Evolutionary conservation across 140 eudicot species (phyloP).

Genomic region (Bidens hawaiensis): DNA sequence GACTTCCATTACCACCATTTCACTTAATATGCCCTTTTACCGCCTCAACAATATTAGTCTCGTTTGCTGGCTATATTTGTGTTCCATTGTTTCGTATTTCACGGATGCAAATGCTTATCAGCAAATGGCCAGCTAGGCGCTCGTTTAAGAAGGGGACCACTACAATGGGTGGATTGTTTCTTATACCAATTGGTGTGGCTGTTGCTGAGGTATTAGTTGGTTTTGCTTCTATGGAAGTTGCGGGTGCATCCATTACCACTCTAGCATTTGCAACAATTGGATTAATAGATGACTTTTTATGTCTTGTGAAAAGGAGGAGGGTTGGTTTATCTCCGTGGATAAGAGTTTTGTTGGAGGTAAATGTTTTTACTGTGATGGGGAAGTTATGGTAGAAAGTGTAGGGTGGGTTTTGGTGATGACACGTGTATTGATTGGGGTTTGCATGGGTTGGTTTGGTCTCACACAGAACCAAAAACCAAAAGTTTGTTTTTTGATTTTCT

Average conservation of each 20-base stretch:
- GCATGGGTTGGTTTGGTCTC: no score
- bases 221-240: slow-evolving; percentile 74
- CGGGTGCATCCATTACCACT: slow-evolving; percentile 62
- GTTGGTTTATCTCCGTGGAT: slow-evolving; percentile 48
- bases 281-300: slow-evolving; percentile 56
- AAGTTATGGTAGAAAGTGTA: neutral
- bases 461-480: no score
- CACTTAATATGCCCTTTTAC: slow-evolving; percentile 66
- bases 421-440: neutral
- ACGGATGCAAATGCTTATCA: slow-evolving; percentile 44
- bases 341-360: slow-evolving; percentile 72
- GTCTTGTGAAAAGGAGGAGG: slow-evolving; percentile 38
- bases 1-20: slow-evolving; percentile 73
- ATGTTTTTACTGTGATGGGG: neutral
- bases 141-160: slow-evolving; percentile 65
- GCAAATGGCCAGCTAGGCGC: slow-evolving; percentile 53
- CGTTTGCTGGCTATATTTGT: slow-evolving; percentile 74
- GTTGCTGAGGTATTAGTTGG: slow-evolving; percentile 72
- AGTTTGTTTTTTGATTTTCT: no score
- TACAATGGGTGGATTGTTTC: slow-evolving; percentile 89
- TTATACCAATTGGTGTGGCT: slow-evolving; percentile 70
- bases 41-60: slow-evolving; percentile 52
- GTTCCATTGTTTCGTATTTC: slow-evolving; percentile 72
- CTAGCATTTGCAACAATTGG: slow-evolving; percentile 79
- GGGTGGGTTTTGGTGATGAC: neutral